phyloP scores from a whole-genome alignment of 169 alveolate genomes.

The Babesia bovis region DNA sequence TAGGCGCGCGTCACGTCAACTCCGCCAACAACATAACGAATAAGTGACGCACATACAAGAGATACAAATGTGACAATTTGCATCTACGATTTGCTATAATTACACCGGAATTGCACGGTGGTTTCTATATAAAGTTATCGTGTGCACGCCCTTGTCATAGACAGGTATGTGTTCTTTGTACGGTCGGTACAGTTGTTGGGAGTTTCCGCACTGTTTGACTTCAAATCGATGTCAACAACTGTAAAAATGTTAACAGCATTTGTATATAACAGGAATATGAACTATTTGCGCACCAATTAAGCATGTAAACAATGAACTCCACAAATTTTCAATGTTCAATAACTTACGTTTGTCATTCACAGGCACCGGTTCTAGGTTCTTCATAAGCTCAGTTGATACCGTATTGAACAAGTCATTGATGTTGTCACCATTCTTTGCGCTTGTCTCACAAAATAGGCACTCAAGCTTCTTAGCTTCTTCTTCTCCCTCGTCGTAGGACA shows the following conservation, averaged over 20 bases:
- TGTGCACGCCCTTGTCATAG: slow-evolving; percentile 19
- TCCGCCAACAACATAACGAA: not conserved
- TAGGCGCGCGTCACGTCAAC: not conserved
- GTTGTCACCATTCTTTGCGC: slow-evolving; percentile 96
- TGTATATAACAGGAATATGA: too few species aligned
- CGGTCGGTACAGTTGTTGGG: slow-evolving; percentile 44
- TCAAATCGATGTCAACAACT: slow-evolving; percentile 66
- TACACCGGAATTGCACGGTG: slow-evolving; percentile 2
- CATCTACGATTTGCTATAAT: slow-evolving; percentile 18
- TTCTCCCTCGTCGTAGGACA: slow-evolving; percentile 92
- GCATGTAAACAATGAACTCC: not conserved
- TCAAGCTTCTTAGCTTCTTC: slow-evolving; percentile 87
- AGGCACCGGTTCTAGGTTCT: slow-evolving; percentile 61
- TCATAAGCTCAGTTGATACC: slow-evolving; percentile 56
- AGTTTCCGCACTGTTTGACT: slow-evolving; percentile 30
- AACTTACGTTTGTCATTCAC: slow-evolving; percentile 61
- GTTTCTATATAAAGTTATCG: not conserved
- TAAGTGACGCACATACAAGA: slow-evolving; percentile 5
- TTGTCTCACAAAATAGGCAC: slow-evolving; percentile 92
- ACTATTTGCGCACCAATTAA: not conserved
- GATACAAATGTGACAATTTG: not conserved
- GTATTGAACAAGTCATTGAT: slow-evolving; percentile 69
- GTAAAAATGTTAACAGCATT: slow-evolving; percentile 8
- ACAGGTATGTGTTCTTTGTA: slow-evolving; percentile 36
- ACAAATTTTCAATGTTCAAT: not conserved